A percentile compares a stretch with the other conserved stretches of the same genome.
Conservation (phyloP, 2,329 filamentous ascomycete species). For the Epichloe hybrida region DNA sequence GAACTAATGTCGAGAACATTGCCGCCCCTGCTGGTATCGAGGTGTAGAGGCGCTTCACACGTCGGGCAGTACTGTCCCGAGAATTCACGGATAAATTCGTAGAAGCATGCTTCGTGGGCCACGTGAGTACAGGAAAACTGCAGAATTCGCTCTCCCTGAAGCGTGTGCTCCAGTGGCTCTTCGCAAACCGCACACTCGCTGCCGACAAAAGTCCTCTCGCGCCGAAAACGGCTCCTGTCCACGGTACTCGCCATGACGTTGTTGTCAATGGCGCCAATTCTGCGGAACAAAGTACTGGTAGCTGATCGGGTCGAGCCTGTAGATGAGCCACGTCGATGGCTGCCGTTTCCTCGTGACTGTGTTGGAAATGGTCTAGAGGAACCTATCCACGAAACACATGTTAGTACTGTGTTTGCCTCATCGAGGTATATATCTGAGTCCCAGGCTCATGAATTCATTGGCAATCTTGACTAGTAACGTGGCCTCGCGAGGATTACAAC, state of each 20-base stretch:
- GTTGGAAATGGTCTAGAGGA: constrained; percentile 11
- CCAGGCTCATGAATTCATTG: too few relatives aligned
- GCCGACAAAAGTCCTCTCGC: constrained; percentile 90
- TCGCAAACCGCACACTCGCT: constrained; percentile 93
- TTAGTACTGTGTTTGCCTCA: too few relatives aligned
- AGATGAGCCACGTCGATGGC: constrained; percentile 19
- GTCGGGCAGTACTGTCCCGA: constrained; percentile 90
- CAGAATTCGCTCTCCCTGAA: constrained; percentile 84
- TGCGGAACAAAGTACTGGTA: constrained; percentile 18
- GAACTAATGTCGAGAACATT: constrained; percentile 85
- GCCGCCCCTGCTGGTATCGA: constrained; percentile 85
- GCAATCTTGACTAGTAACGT: not conserved
- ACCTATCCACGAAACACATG: not conserved
- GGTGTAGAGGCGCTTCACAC: constrained; percentile 79
- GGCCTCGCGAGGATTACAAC: not conserved
- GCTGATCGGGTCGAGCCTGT: constrained; percentile 20
- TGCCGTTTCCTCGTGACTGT: constrained; percentile 13
- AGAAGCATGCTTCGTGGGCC: constrained; percentile 95
- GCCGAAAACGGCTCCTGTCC: constrained; percentile 64
- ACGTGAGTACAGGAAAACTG: constrained; percentile 97
- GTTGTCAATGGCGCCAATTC: constrained; percentile 25
- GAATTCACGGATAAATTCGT: constrained; percentile 92
- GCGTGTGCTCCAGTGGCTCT: constrained; percentile 87
- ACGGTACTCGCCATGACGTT: constrained; percentile 33
- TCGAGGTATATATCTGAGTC: too few relatives aligned